A percentile compares a stretch with the other conserved stretches of the same genome.
These are phyloP conservation scores for Fusarium sp. DNA, from an alignment of 2,329 filamentous ascomycete species.

Conservation along the genomic window DNA sequence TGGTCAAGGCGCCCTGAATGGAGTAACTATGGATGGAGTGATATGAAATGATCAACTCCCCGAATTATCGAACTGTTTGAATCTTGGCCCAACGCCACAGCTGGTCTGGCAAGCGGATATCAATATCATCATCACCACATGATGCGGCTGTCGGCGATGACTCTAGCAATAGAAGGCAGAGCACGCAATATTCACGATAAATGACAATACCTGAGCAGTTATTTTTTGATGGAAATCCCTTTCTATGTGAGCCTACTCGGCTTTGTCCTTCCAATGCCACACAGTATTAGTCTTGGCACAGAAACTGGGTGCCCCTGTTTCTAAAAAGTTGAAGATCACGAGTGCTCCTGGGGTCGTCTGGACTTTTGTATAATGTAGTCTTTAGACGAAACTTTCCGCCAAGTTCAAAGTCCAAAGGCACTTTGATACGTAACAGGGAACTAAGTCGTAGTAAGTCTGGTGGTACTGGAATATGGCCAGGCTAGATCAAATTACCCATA, in stretches of 20 bases:
- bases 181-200: neutral
- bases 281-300: neutral
- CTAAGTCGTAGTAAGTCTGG: too few species aligned
- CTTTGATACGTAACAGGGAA: neutral
- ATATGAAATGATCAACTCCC: constrained; percentile 26
- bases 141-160: neutral
- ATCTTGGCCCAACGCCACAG: neutral
- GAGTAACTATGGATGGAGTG: constrained; percentile 3
- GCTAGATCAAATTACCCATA: neutral
- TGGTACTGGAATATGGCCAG: neutral
- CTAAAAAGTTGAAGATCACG: neutral
- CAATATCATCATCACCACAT: neutral
- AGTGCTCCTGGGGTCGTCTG: neutral
- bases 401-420: too few species aligned
- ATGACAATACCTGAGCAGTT: neutral
- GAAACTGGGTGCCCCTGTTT: neutral
- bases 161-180: neutral
- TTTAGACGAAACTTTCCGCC: neutral
- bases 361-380: neutral
- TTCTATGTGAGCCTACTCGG: neutral
- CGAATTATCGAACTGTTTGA: constrained; percentile 4
- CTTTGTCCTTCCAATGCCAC: neutral
- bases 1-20: neutral
- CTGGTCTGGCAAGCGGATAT: neutral
- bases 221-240: neutral